A percentile compares a stretch with the other conserved stretches of the same genome.
These are phyloP conservation scores for Dioscorea zingiberensis DNA, from an alignment of 106 monocot genomes.

Conservation along the genomic window DNA sequence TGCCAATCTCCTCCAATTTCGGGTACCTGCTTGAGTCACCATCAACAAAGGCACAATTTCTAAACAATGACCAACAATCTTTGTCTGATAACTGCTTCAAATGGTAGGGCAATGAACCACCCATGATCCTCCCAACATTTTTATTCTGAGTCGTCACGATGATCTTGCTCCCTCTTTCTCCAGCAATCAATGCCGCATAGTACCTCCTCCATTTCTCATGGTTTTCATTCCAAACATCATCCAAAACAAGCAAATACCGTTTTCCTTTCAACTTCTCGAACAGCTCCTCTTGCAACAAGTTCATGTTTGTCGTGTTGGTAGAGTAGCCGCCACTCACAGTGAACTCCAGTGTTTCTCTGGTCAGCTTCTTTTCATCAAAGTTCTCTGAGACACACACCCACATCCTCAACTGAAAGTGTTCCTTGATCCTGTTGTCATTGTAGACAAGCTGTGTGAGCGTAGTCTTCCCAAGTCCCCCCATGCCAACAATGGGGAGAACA, in stretches of 20 bases:
- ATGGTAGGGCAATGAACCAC: slow-evolving; percentile 10
- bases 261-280: slow-evolving; percentile 21
- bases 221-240: slow-evolving; percentile 36
- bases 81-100: slow-evolving; percentile 21
- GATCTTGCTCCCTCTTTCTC: slow-evolving; percentile 25
- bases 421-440: slow-evolving; percentile 30
- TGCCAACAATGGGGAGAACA: slow-evolving; percentile 28
- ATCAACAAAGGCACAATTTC: slow-evolving; percentile 22
- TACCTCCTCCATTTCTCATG: slow-evolving; percentile 22
- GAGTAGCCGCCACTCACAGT: slow-evolving; percentile 3
- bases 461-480: slow-evolving; percentile 50
- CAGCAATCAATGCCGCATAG: slow-evolving; percentile 8
- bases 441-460: slow-evolving; percentile 31
- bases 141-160: slow-evolving; percentile 30
- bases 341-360: slow-evolving; percentile 33
- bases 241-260: slow-evolving; percentile 29
- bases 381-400: slow-evolving; percentile 36
- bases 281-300: slow-evolving; percentile 26
- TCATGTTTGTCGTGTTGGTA: slow-evolving; percentile 20
- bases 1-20: slow-evolving; percentile 8
- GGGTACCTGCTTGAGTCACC: neutral
- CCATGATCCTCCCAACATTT: slow-evolving; percentile 23
- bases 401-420: slow-evolving; percentile 29
- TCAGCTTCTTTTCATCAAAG: slow-evolving; percentile 41
- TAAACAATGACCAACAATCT: slow-evolving; percentile 33